These are phyloP conservation scores for Crithidia brevicula DNA, from an alignment of 208 protist genomes.

Conservation along the genomic window DNA sequence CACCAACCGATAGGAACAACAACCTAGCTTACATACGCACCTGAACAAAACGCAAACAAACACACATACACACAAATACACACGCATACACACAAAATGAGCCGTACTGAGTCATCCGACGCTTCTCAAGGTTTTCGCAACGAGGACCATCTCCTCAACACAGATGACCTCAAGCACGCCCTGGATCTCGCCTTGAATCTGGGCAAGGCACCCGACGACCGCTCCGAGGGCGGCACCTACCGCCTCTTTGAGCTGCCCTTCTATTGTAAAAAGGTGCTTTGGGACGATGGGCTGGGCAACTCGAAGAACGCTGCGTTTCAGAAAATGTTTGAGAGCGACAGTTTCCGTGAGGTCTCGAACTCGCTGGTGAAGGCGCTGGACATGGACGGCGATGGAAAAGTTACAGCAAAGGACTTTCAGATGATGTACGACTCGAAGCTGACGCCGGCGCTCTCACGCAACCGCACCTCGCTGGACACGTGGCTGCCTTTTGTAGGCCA, in stretches of 20 bases:
- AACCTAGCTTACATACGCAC: too few species aligned
- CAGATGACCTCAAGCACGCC: constrained; percentile 62
- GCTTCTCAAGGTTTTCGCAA: constrained; percentile 13
- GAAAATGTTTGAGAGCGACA: constrained; percentile 47
- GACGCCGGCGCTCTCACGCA: constrained; percentile 27
- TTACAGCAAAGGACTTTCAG: constrained; percentile 71
- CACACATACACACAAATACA: constrained; percentile 4
- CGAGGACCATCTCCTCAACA: constrained; percentile 40
- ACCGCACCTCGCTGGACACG: constrained; percentile 43
- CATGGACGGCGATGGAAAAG: constrained; percentile 67
- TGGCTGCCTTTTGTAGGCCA: constrained; percentile 59
- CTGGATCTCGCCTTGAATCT: constrained; percentile 50
- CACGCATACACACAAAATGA: not conserved
- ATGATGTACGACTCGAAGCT: constrained; percentile 66
- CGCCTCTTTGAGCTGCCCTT: constrained; percentile 53
- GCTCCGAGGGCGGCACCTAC: constrained; percentile 31
- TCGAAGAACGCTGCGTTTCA: constrained; percentile 39
- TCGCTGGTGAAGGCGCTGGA: constrained; percentile 46
- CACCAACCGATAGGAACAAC: too few species aligned
- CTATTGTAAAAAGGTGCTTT: constrained; percentile 43
- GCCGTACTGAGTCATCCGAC: constrained; percentile 2
- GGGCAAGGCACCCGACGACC: constrained; percentile 28
- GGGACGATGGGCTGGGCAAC: constrained; percentile 35
- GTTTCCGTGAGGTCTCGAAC: constrained; percentile 30
- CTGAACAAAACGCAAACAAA: too few species aligned